phyloP scores from a whole-genome alignment of 108 stramenopile species.

The Cyclotella cryptica region DNA sequence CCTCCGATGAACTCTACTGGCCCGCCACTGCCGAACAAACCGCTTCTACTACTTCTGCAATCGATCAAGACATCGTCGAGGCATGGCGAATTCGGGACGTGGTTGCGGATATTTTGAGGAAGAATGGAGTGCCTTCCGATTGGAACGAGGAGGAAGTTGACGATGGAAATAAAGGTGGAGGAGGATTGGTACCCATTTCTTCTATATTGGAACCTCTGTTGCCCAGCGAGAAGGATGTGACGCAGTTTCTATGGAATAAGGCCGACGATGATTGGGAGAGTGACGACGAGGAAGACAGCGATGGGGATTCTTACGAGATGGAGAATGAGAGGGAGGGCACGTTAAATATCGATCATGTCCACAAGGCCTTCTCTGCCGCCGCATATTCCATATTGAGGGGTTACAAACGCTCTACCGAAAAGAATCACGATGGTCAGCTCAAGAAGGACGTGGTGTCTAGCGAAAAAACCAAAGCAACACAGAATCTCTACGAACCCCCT shows the following conservation, averaged over 20 bases:
- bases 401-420: not conserved
- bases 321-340: not conserved
- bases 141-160: not conserved
- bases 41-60: not conserved
- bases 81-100: slow-evolving; percentile 35
- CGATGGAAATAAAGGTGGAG: not conserved
- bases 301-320: not conserved
- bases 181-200: slow-evolving; percentile 2
- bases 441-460: not conserved
- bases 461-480: too few species aligned
- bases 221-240: slow-evolving; percentile 18
- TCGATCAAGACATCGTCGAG: slow-evolving; percentile 4
- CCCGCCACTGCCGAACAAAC: not conserved
- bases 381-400: slow-evolving; percentile 35
- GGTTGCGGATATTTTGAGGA: not conserved
- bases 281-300: not conserved
- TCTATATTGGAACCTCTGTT: slow-evolving; percentile 12
- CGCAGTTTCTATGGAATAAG: not conserved
- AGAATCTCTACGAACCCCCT: slow-evolving; percentile 31
- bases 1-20: slow-evolving; percentile 47
- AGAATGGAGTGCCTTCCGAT: slow-evolving; percentile 2
- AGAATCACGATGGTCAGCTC: not conserved
- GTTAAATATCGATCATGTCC: slow-evolving; percentile 21
- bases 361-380: slow-evolving; percentile 42
- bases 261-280: not conserved